phyloP scores from a whole-genome alignment of 75 land plant genomes.

The Larix kaempferi region DNA sequence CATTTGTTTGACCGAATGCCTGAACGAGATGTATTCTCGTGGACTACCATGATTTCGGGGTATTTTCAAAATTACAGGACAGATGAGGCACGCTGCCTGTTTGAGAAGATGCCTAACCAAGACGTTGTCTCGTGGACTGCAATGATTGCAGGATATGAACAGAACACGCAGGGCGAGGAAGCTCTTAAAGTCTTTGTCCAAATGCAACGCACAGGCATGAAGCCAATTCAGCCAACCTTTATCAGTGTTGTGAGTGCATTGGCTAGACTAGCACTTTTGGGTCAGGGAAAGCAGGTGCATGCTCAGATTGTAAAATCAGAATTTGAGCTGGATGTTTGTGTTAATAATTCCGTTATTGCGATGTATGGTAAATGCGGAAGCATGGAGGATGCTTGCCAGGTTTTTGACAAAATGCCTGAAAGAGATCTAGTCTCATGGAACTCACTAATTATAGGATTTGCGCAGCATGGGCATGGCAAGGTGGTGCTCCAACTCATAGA shows the following conservation, averaged over 20 bases:
- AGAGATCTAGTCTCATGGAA: slow-evolving; percentile 45
- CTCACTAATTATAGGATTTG: slow-evolving; percentile 48
- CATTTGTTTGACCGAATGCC: slow-evolving; percentile 15
- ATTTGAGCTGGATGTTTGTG: not conserved
- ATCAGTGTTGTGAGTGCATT: slow-evolving; percentile 39
- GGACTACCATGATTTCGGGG: slow-evolving; percentile 31
- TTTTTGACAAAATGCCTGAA: slow-evolving; percentile 23
- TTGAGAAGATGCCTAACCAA: slow-evolving; percentile 46
- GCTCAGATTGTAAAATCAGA: not conserved
- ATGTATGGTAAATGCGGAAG: slow-evolving; percentile 26
- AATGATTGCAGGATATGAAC: not conserved
- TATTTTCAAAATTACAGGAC: slow-evolving; percentile 21
- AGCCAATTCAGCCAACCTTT: slow-evolving; percentile 54
- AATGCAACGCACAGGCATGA: slow-evolving; percentile 34
- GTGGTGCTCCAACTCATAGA: slow-evolving; percentile 30
- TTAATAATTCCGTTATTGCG: slow-evolving; percentile 27
- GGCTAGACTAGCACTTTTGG: slow-evolving; percentile 37
- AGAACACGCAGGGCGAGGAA: not conserved
- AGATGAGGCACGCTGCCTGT: slow-evolving; percentile 29
- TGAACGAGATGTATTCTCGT: slow-evolving; percentile 17
- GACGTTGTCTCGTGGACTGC: slow-evolving; percentile 45
- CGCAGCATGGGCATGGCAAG: slow-evolving; percentile 38
- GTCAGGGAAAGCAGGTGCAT: slow-evolving; percentile 20
- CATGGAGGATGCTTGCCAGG: slow-evolving; percentile 28
- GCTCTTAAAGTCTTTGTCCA: not conserved